Evolutionary conservation across 495 filamentous ascomycete species (phyloP), one percentile per base, ranked within the genome.

Genomic region (Tuber indicum): DNA sequence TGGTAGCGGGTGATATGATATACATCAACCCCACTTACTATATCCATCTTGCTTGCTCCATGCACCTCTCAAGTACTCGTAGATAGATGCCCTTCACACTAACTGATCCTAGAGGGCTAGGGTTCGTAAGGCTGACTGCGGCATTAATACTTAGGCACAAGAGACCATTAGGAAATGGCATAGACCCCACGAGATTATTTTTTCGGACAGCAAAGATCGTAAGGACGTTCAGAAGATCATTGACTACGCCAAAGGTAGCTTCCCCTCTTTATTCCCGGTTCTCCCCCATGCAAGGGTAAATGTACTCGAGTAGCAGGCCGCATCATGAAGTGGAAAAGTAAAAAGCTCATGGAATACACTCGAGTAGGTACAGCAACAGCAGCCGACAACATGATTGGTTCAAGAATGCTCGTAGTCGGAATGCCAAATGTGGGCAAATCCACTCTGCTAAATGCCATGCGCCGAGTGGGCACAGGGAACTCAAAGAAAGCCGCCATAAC

Each of bases 401-500:
- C 92, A 74, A 90, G 94, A 42, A 88, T 93, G 74, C 87, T 99
- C 84, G 89, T 98, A 1, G 94, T 98, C 26, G 96, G 96, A 43
- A 98, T 99, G 95, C 96, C 96, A 9, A 99, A 99, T 84, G 92
- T 96, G 0, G 96, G 92, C 1, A 94, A 99, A 85, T 96, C 93
- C 39, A 93, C 95, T 0, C 87, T 99, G 21, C 90, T 99, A 41
- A 99, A 99, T 84, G 88, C 91, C 43, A 87, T 99, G 58, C 91
- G 96, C 16, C 88, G 86, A 36, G 85, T 86, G 26, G 92, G 94
- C 70, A 89, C 91, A 76, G 88, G 90, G 52, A 80, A 79, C 62
- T 70, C 76, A 19, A 75, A 71, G 8, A 97, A 97, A 84, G 96
- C 90, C 14, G 90, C 94, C 71, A 86, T 86, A 74, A 97, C 94